Conservation (phyloP, 306 rosid genomes). For the Oemleria cerasiformis region DNA sequence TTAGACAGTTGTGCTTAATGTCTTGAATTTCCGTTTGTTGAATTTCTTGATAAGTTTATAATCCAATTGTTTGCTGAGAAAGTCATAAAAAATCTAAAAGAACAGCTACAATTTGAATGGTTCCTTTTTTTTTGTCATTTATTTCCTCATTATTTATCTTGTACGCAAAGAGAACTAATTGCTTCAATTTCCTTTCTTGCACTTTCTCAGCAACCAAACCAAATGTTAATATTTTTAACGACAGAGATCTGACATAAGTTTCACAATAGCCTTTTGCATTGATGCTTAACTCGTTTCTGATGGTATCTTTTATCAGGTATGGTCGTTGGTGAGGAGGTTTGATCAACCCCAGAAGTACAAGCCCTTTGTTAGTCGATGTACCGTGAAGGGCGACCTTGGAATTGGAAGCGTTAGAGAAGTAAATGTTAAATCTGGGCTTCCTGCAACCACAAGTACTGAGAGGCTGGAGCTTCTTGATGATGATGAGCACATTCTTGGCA, state of each 20-base stretch:
- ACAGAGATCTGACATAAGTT: not conserved
- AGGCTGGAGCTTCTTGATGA: slow-evolving; percentile 85
- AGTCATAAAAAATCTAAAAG: not conserved
- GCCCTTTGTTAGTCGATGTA: slow-evolving; percentile 85
- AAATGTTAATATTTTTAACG: not conserved
- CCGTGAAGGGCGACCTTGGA: slow-evolving; percentile 74
- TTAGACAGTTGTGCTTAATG: not conserved
- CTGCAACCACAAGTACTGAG: slow-evolving; percentile 92
- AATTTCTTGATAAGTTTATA: not conserved
- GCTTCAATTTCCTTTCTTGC: not conserved
- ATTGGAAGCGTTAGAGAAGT: slow-evolving; percentile 93
- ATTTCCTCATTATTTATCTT: not conserved
- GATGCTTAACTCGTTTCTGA: not conserved
- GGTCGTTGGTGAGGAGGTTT: slow-evolving; percentile 95
- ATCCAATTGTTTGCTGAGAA: not conserved
- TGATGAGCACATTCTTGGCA: slow-evolving; percentile 79
- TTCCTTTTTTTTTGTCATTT: not conserved
- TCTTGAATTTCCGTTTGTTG: not conserved
- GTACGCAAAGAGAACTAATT: not conserved
- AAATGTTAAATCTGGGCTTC: slow-evolving; percentile 94
- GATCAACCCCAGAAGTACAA: slow-evolving; percentile 92
- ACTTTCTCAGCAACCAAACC: not conserved
- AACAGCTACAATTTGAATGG: not conserved
- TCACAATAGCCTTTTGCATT: not conserved
- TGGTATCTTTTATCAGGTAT: slow-evolving; percentile 53